Conservation (phyloP, 2,329 filamentous ascomycete genomes). For the Hymenoscyphus linearis region DNA sequence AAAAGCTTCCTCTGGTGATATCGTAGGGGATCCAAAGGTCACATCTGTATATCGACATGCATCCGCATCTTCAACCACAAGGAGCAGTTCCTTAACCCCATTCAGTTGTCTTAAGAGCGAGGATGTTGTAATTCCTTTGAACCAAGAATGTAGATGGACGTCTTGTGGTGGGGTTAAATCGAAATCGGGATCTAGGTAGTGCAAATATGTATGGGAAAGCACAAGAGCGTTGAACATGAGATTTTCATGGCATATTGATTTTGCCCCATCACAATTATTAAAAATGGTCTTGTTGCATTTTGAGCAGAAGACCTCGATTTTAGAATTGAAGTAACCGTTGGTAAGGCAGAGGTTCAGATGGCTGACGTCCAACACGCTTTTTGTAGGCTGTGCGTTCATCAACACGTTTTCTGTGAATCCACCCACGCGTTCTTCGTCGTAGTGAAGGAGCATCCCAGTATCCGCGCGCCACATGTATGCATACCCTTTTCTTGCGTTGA, state of each 20-base stretch:
- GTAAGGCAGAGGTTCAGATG: not conserved
- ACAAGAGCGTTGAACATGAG: not conserved
- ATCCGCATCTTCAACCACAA: not conserved
- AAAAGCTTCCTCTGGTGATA: not conserved
- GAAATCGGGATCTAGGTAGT: not conserved
- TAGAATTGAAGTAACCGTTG: not conserved
- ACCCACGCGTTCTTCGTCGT: not conserved
- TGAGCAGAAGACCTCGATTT: not conserved
- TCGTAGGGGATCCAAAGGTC: not conserved
- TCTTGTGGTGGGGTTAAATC: not conserved
- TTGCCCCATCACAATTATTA: not conserved
- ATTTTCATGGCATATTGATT: not conserved
- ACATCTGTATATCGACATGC: not conserved
- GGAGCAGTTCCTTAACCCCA: not conserved
- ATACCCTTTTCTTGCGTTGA: not conserved
- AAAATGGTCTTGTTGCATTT: not conserved
- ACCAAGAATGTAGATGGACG: not conserved
- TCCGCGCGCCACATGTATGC: not conserved
- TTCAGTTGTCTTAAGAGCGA: not conserved
- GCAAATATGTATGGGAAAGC: not conserved
- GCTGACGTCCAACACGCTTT: not conserved
- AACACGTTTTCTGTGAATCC: not conserved
- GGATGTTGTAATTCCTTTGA: not conserved
- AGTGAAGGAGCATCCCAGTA: not conserved
- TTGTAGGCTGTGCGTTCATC: not conserved